Percentiles rank a stretch among this genome's conserved stretches.
phyloP scores from a whole-genome alignment of 768 basidiomycete species.

The Lactarius deliciosus region DNA sequence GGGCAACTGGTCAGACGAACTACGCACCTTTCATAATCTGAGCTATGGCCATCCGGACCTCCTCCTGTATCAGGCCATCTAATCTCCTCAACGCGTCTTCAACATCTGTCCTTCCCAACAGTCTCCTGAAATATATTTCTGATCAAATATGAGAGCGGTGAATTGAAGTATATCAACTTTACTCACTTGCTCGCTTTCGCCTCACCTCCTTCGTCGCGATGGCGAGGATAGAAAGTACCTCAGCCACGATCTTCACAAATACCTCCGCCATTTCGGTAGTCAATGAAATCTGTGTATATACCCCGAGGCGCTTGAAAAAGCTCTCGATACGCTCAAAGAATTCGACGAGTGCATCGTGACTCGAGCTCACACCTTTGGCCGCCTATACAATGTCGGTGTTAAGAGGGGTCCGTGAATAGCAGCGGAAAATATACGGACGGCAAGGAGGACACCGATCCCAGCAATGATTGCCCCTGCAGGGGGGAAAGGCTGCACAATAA shows the following conservation, averaged over 20 bases:
- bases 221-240: slow-evolving; percentile 6
- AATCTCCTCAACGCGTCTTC: not conserved
- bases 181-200: slow-evolving; percentile 2
- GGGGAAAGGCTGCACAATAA: not conserved
- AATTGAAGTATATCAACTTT: not conserved
- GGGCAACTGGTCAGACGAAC: not conserved
- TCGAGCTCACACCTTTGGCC: not conserved
- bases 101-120: slow-evolving; percentile 5
- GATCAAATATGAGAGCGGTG: not conserved
- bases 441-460: slow-evolving; percentile 13
- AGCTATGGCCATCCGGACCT: not conserved
- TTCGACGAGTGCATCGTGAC: slow-evolving; percentile 5
- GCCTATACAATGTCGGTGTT: not conserved
- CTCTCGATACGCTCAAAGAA: slow-evolving; percentile 1
- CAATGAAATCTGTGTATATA: not conserved
- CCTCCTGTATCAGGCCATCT: not conserved
- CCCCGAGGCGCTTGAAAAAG: slow-evolving; percentile 7
- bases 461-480: not conserved
- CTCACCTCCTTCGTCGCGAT: slow-evolving; percentile 14
- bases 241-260: slow-evolving; percentile 1
- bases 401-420: not conserved
- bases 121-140: slow-evolving; percentile 4
- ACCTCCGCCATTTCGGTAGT: slow-evolving; percentile 4
- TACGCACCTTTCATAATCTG: not conserved
- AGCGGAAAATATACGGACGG: not conserved